Evolutionary conservation across 1,139 yeast species (phyloP), one percentile per base, ranked within the genome.

Genomic region (Hansenula sp.): DNA sequence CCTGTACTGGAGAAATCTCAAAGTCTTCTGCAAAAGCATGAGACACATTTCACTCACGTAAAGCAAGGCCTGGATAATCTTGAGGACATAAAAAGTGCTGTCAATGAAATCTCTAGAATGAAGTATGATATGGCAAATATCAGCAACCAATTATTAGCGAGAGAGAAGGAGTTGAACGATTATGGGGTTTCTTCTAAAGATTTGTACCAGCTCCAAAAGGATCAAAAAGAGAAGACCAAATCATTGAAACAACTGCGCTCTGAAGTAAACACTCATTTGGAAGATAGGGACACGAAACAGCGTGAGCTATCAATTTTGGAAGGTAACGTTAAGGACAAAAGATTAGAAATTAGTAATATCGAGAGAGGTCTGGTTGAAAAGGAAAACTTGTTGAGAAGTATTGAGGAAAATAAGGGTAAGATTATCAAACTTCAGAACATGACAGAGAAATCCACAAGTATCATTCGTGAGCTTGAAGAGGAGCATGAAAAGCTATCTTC

Each of bases 281-380:
- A 77, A 15, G 69, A 71, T 12, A 77, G 77, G 49, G 86, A 82
- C 46, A 48, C 58, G 4, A 67, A 66, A 17, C 75, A 76, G 29
- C 71, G 70, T 39, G 81, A 76, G 38, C 53, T 77, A 25, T 68
- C 72, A n/a, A 67, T 70, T 18, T 55, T 83, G 28, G 81, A 84
- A 41, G 73, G 66, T 38, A 62, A 66, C 28, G 65, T 84, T 9
- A 80, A 82, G 49, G 90, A 84, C 53, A 74, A 75, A 47, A 74
- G 72, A 51, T 63, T 83, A 24, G 62, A 62, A 4, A 75, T 88
- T 10, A 76, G 80, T 51, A 76, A 77, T 45, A 63, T 82, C 41
- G 86, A 82, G 51, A 70, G 67, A 40, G 62, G 76, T 1, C 61
- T 77, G 15, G 60, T 74, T 36, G 81, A 80, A 44, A 65, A 56